Evolutionary conservation across 169 alveolate genomes (phyloP).

Genomic region (Eimeria necatrix): DNA sequence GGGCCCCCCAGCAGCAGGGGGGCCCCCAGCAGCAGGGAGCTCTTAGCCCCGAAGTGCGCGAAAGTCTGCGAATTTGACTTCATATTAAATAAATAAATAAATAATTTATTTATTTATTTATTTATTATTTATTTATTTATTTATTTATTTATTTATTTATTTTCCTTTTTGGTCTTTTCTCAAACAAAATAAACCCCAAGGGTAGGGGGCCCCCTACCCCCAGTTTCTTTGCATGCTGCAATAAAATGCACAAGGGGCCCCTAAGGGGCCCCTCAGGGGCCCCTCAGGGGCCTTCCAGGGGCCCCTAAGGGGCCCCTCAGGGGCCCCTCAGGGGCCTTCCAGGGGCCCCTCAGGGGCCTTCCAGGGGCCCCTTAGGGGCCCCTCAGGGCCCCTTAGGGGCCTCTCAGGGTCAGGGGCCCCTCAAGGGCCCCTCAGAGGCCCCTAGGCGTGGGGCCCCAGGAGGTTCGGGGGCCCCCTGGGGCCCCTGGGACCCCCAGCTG

Average conservation of each 20-base stretch:
- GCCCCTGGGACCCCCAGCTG: background rate
- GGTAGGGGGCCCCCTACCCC: background rate
- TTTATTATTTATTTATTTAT: background rate
- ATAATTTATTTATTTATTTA: background rate
- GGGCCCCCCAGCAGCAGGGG: no score
- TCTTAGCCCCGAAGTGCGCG: no score
- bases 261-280: constrained; percentile 3
- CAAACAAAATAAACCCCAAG: no score
- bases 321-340: background rate
- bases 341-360: no score
- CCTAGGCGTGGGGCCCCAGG: no score
- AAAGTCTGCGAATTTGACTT: no score
- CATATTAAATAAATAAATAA: no score
- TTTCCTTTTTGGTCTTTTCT: background rate
- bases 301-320: constrained; percentile 16
- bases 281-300: background rate
- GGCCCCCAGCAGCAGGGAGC: no score
- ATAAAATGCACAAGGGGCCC: background rate
- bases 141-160: background rate
- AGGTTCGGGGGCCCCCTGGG: constrained; percentile 11
- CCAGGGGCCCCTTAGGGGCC: no score
- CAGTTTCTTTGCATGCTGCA: background rate
- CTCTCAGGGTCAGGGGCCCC: no score
- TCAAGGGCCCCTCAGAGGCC: no score
- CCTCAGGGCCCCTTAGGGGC: no score